phyloP scores from a whole-genome alignment of 2,329 filamentous ascomycete species.

The Fusarium ramigenum region DNA sequence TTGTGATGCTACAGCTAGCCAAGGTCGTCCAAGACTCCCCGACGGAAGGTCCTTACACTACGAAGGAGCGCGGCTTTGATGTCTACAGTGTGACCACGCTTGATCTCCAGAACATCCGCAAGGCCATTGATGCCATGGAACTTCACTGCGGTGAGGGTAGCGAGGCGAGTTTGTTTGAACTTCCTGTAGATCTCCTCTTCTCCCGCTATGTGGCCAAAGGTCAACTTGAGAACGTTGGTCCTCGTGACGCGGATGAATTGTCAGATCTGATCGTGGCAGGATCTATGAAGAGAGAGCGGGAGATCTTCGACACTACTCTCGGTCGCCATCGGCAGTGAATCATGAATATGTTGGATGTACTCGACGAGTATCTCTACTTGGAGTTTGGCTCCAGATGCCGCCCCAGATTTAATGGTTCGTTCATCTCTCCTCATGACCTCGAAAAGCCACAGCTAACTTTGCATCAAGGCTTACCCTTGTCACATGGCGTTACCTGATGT shows the following conservation, averaged over 20 bases:
- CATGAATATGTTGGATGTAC: rapidly evolving
- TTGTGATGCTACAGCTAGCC: neutral
- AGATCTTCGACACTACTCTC: neutral
- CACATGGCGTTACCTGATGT: rapidly evolving
- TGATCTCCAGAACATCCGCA: neutral
- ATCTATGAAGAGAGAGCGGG: neutral
- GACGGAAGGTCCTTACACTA: neutral
- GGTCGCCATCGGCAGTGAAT: neutral
- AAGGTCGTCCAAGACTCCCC: neutral
- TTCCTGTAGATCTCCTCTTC: neutral
- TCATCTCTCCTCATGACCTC: neutral
- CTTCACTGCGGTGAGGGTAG: neutral
- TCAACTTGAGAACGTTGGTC: neutral
- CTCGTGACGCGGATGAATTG: neutral
- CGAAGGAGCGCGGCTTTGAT: neutral
- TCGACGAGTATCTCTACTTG: rapidly evolving
- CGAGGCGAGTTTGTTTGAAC: rapidly evolving
- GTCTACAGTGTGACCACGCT: neutral
- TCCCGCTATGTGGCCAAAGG: rapidly evolving
- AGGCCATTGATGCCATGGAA: neutral
- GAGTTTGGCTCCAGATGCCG: neutral
- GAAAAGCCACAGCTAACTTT: neutral
- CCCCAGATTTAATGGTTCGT: rapidly evolving
- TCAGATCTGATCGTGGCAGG: neutral
- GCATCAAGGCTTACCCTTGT: neutral